Evolutionary conservation across 2,329 filamentous ascomycete genomes (phyloP).

Genomic region (Colletotrichum filicis): DNA sequence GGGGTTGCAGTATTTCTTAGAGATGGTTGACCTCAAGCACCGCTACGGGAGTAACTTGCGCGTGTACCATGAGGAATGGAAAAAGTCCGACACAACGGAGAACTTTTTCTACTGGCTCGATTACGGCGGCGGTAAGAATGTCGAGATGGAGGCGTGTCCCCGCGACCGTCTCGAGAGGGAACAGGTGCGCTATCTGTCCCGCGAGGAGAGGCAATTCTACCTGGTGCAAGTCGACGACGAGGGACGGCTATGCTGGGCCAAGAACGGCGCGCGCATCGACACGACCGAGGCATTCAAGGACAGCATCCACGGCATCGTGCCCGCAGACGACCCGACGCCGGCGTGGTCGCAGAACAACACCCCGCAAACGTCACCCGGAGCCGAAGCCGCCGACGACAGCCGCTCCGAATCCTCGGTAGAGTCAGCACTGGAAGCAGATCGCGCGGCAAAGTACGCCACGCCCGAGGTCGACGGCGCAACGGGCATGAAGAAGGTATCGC

Average conservation of each 20-base stretch:
- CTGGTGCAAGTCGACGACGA: slow-evolving; percentile 79
- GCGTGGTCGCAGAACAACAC: slow-evolving; percentile 53
- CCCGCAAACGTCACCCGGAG: slow-evolving; percentile 36
- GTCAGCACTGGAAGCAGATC: slow-evolving; percentile 66
- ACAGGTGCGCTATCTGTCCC: slow-evolving; percentile 83
- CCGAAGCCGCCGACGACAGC: slow-evolving; percentile 40
- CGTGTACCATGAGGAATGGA: slow-evolving; percentile 88
- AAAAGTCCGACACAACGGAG: slow-evolving; percentile 77
- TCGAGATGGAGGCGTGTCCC: slow-evolving; percentile 79
- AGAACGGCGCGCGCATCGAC: slow-evolving; percentile 81
- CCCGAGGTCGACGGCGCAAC: slow-evolving; percentile 70
- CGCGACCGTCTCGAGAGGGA: slow-evolving; percentile 81
- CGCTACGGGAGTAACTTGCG: slow-evolving; percentile 86
- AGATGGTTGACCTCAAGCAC: slow-evolving; percentile 90
- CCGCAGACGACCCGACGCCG: slow-evolving; percentile 68
- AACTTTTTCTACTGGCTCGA: slow-evolving; percentile 98
- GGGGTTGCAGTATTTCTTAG: slow-evolving; percentile 85
- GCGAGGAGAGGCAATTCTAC: slow-evolving; percentile 85
- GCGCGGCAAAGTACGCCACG: slow-evolving; percentile 73
- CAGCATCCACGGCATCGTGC: slow-evolving; percentile 80
- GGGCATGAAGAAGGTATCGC: slow-evolving; percentile 64
- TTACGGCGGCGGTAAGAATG: slow-evolving; percentile 76
- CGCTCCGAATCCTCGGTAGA: slow-evolving; percentile 51
- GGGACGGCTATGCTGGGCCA: slow-evolving; percentile 87
- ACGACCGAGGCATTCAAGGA: slow-evolving; percentile 82